Evolutionary conservation across 495 filamentous ascomycete species (phyloP).

Genomic region (Filosporella fistucella): DNA sequence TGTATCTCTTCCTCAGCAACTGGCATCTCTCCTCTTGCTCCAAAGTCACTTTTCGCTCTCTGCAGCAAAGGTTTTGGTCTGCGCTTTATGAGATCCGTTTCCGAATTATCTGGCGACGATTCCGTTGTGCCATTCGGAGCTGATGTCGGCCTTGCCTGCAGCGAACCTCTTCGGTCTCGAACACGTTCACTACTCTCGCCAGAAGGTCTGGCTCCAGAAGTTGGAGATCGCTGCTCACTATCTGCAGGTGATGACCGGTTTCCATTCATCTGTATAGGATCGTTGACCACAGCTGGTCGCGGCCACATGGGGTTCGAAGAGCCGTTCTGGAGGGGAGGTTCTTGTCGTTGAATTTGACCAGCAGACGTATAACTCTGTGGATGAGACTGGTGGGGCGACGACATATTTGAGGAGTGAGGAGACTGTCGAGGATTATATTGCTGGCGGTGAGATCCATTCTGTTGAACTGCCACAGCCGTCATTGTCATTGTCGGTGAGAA

Average conservation of each 20-base stretch:
- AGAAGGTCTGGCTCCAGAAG: not conserved
- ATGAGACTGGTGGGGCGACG: constrained; percentile 25
- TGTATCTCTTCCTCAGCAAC: constrained; percentile 32
- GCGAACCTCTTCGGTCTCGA: not conserved
- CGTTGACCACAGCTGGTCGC: constrained; percentile 21
- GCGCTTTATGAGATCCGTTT: constrained; percentile 19
- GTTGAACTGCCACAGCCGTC: constrained; percentile 25
- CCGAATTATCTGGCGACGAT: constrained; percentile 24
- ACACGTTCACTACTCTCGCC: not conserved
- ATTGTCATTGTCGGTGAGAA: constrained; percentile 14
- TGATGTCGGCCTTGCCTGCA: constrained; percentile 17
- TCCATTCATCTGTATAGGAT: constrained; percentile 14
- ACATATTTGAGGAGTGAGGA: constrained; percentile 20
- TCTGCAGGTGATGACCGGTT: not conserved
- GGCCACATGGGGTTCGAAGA: constrained; percentile 4
- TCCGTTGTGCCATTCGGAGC: constrained; percentile 14
- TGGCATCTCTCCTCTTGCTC: constrained; percentile 38
- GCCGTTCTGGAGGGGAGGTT: constrained; percentile 15
- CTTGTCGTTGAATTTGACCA: constrained; percentile 12
- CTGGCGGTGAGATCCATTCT: constrained; percentile 18
- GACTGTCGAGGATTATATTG: constrained; percentile 23
- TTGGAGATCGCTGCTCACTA: not conserved
- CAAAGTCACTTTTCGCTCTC: constrained; percentile 71
- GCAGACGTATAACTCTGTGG: constrained; percentile 41
- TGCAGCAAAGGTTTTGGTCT: constrained; percentile 53